Evolutionary conservation across 176 grass and related monocot species (phyloP).

Genomic region (Dactylis glomerata): DNA sequence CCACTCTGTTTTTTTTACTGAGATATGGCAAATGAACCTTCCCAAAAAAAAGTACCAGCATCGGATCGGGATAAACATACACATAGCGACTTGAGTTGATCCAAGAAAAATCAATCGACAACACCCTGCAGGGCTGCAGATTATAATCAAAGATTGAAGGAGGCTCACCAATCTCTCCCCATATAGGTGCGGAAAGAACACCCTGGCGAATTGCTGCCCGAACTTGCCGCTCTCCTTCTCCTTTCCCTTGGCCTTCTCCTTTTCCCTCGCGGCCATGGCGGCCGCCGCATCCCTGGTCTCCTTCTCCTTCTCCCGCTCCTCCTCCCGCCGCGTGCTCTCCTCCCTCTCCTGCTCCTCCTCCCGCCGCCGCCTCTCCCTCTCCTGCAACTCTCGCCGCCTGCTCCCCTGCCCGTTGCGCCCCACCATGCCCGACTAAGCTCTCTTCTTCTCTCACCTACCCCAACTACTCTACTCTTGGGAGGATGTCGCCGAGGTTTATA

Average conservation of each 20-base stretch:
- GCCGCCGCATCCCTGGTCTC: too few species aligned
- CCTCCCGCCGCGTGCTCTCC: background rate
- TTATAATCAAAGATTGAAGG: background rate
- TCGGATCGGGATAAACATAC: background rate
- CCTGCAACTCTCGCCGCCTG: background rate
- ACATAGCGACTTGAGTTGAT: background rate
- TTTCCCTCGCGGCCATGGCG: too few species aligned
- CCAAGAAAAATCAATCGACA: background rate
- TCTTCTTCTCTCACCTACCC: background rate
- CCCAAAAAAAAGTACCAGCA: background rate
- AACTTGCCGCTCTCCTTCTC: background rate
- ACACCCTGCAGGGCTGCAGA: background rate
- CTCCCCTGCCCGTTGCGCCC: background rate
- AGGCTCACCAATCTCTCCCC: slow-evolving; percentile 34
- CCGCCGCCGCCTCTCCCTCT: background rate
- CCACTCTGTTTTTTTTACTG: background rate
- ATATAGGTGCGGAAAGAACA: slow-evolving; percentile 35
- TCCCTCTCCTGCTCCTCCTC: background rate
- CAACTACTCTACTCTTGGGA: background rate
- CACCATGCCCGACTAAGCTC: background rate
- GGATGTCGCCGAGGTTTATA: background rate
- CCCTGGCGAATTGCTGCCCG: slow-evolving; percentile 41
- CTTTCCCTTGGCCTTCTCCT: background rate
- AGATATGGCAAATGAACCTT: background rate
- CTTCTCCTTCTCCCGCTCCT: background rate